phyloP scores from a whole-genome alignment of 2,329 filamentous ascomycete genomes.

The Proliferodiscus dingleyae region DNA sequence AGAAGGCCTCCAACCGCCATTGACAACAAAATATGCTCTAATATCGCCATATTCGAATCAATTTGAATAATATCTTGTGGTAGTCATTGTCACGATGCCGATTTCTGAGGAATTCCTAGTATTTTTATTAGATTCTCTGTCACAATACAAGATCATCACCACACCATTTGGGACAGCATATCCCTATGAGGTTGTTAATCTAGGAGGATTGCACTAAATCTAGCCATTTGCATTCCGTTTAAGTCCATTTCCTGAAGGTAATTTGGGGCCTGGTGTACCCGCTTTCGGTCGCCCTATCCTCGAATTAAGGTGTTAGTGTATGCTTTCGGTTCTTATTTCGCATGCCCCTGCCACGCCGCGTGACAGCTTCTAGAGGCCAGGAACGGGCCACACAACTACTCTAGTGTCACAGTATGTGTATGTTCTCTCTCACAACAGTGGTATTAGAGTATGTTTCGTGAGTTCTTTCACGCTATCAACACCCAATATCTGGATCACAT shows the following conservation, averaged over 20 bases:
- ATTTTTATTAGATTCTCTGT: not conserved
- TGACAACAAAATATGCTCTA: conserved; percentile 1
- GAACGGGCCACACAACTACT: not conserved
- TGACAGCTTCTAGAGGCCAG: not conserved
- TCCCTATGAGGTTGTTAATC: no score
- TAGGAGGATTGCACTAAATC: no score
- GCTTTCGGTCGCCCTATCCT: no score
- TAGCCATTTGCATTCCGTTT: no score
- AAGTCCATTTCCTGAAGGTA: no score
- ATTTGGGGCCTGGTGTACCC: no score
- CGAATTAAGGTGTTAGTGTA: no score
- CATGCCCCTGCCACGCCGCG: not conserved
- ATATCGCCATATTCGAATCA: not conserved
- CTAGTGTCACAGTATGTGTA: not conserved
- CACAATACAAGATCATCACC: no score
- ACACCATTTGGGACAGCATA: no score
- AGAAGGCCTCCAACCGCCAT: conserved; percentile 4
- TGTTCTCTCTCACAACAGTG: not conserved
- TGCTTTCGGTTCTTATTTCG: not conserved
- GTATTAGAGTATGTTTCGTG: no score
- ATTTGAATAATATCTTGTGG: not conserved
- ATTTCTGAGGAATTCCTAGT: not conserved
- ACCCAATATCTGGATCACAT: conserved; percentile 25
- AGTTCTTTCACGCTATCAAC: no score
- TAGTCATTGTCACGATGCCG: not conserved